Percentiles rank a stretch among this genome's conserved stretches.
Conservation (phyloP, 2,329 filamentous ascomycete species). For the Penicillium sclerotigenum region DNA sequence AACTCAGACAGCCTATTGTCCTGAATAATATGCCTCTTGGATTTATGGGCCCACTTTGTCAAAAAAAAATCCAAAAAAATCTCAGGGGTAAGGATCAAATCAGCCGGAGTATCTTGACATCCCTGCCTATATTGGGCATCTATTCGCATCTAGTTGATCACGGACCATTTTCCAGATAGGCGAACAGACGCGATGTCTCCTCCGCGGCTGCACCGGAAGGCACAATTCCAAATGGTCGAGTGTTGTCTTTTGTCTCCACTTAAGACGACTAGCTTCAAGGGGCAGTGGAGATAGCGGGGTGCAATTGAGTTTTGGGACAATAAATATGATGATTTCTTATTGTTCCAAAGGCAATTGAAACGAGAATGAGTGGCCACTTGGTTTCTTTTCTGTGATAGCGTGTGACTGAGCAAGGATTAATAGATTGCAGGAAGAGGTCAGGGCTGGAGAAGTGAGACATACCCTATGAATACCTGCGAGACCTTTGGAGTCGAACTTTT, state of each 20-base stretch:
- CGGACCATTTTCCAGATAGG: slow-evolving; percentile 3
- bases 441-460: slow-evolving; percentile 4
- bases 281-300: slow-evolving; percentile 1
- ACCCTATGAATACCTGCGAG: not conserved
- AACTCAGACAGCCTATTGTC: not conserved
- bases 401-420: slow-evolving; percentile 5
- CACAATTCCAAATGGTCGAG: slow-evolving; percentile 4
- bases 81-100: not conserved
- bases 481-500: not conserved
- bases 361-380: not conserved
- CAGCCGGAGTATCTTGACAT: not conserved
- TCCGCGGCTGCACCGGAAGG: slow-evolving; percentile 4
- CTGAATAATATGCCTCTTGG: not conserved
- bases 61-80: not conserved
- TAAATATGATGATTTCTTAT: not conserved
- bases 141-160: not conserved
- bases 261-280: slow-evolving; percentile 2
- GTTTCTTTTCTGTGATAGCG: not conserved
- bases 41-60: slow-evolving; percentile 1
- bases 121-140: not conserved
- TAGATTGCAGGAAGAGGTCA: slow-evolving; percentile 3
- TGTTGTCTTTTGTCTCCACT: not conserved
- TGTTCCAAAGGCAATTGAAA: not conserved
- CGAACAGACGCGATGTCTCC: slow-evolving; percentile 10
- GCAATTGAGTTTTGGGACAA: not conserved